Evolutionary conservation across 2,329 filamentous ascomycete genomes (phyloP).

Genomic region (Diplodia sapinea): DNA sequence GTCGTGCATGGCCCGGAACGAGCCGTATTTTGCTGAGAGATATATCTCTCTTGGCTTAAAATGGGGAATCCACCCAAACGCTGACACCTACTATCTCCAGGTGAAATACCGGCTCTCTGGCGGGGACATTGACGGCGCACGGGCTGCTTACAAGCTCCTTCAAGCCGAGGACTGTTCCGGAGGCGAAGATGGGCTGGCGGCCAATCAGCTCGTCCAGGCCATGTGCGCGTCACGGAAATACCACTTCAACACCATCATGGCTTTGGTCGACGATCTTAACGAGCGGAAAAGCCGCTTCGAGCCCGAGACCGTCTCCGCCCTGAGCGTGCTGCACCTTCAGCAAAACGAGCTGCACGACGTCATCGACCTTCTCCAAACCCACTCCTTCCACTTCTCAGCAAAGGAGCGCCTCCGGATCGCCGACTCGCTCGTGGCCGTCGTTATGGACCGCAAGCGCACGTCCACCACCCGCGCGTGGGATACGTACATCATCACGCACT

Average conservation of each 20-base stretch:
- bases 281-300: constrained; percentile 72
- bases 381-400: constrained; percentile 72
- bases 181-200: constrained; percentile 62
- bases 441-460: constrained; percentile 65
- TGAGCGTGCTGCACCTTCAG: constrained; percentile 76
- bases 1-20: constrained; percentile 71
- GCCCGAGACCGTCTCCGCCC: constrained; percentile 72
- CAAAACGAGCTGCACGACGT: constrained; percentile 79
- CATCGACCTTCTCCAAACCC: constrained; percentile 79
- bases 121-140: constrained; percentile 73
- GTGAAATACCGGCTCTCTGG: constrained; percentile 77
- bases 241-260: constrained; percentile 73
- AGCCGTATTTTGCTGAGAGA: constrained; percentile 74
- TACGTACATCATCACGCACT: constrained; percentile 62
- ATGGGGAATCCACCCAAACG: constrained; percentile 69
- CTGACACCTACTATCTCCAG: constrained; percentile 73
- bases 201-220: constrained; percentile 75
- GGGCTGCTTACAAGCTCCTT: constrained; percentile 68
- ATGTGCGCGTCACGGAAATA: constrained; percentile 66
- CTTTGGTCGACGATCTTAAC: constrained; percentile 75
- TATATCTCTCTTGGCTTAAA: constrained; percentile 71
- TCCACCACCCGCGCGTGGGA: constrained; percentile 70
- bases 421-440: constrained; percentile 70
- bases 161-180: constrained; percentile 62
- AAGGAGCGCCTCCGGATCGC: constrained; percentile 71